phyloP scores from a whole-genome alignment of 345 rosid species.

The Lepidium didymum region DNA sequence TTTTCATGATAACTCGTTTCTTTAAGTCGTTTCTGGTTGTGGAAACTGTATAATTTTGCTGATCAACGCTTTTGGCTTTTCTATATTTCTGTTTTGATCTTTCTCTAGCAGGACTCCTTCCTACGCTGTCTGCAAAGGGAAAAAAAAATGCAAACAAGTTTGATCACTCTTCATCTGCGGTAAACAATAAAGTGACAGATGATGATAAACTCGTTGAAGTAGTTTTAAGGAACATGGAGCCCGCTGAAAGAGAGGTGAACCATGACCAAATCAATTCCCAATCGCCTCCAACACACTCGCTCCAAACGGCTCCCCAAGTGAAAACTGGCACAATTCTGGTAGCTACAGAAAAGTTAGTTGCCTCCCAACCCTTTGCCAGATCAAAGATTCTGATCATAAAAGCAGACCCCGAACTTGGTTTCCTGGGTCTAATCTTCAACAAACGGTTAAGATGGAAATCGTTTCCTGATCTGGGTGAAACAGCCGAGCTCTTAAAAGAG shows the following conservation, averaged over 20 bases:
- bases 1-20: not conserved
- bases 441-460: conserved; percentile 70
- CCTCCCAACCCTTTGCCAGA: conserved; percentile 49
- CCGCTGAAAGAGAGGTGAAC: conserved; percentile 21
- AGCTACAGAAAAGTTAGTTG: conserved; percentile 55
- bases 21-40: not conserved
- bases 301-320: conserved; percentile 32
- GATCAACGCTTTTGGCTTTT: not conserved
- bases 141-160: conserved; percentile 24
- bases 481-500: conserved; percentile 48
- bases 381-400: conserved; percentile 61
- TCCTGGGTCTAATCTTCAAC: conserved; percentile 76
- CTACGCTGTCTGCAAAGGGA: conserved; percentile 31
- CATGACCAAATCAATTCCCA: conserved; percentile 21
- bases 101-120: conserved; percentile 42
- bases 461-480: conserved; percentile 44
- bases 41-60: not conserved
- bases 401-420: conserved; percentile 44
- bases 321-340: conserved; percentile 54
- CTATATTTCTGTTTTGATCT: not conserved
- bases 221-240: conserved; percentile 32
- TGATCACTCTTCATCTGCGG: conserved; percentile 18
- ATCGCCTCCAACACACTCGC: conserved; percentile 7
- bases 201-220: conserved; percentile 49
- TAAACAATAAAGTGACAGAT: conserved; percentile 18